These are phyloP conservation scores for Pythium scleroteichum DNA, from an alignment of 352 stramenopile genomes.

Conservation along the genomic window DNA sequence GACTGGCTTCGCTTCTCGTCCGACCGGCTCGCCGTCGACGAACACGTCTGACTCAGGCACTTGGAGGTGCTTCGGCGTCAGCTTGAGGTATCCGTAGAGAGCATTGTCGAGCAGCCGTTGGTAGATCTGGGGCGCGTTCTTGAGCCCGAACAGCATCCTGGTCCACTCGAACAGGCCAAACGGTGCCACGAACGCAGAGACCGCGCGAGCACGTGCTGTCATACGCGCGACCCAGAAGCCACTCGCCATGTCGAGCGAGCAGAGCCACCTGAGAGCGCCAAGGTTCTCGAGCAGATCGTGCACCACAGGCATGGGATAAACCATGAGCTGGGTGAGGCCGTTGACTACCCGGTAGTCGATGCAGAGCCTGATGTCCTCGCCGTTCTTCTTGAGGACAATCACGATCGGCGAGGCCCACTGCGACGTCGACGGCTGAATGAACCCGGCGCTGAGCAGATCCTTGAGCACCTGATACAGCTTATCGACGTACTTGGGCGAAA, in stretches of 20 bases:
- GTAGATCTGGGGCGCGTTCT: too few relatives aligned
- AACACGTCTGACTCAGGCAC: too few relatives aligned
- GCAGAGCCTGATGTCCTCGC: slow-evolving; percentile 34
- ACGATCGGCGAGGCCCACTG: slow-evolving; percentile 41
- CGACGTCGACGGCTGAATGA: slow-evolving; percentile 26
- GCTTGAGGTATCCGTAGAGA: too few relatives aligned
- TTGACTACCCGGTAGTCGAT: slow-evolving; percentile 33
- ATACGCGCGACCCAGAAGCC: too few relatives aligned
- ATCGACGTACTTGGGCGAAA: slow-evolving; percentile 23
- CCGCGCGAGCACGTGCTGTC: too few relatives aligned
- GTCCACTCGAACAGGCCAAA: too few relatives aligned
- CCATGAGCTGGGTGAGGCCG: slow-evolving; percentile 24
- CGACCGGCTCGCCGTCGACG: too few relatives aligned
- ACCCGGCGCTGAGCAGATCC: slow-evolving; percentile 20
- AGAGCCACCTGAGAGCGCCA: slow-evolving; percentile 16
- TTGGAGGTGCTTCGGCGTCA: too few relatives aligned
- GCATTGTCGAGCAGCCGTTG: too few relatives aligned
- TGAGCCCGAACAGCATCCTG: too few relatives aligned
- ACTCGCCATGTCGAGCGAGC: slow-evolving; percentile 15
- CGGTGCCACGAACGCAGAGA: too few relatives aligned
- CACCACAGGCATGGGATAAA: slow-evolving; percentile 30
- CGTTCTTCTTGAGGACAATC: slow-evolving; percentile 45
- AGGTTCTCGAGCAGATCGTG: slow-evolving; percentile 28
- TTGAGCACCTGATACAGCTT: slow-evolving; percentile 33
- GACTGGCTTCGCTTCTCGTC: too few relatives aligned